Evolutionary conservation across 2,329 filamentous ascomycete species (phyloP).

Genomic region (Nakataea oryzae): DNA sequence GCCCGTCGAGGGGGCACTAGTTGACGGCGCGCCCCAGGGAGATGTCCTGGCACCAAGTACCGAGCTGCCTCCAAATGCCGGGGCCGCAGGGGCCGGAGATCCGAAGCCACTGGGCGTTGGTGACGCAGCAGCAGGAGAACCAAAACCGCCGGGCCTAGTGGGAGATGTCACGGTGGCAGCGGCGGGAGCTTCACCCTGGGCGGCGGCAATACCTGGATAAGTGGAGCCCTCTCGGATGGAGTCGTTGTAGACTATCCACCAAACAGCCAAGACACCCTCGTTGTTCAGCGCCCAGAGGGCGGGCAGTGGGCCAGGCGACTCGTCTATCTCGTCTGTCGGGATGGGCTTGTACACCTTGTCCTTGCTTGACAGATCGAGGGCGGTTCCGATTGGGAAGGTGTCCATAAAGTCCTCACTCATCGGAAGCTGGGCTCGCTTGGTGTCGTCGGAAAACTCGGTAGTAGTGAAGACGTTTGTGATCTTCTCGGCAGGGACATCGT

Average conservation of each 20-base stretch:
- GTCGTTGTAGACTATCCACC: slow-evolving; percentile 89
- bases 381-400: slow-evolving; percentile 68
- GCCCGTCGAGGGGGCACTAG: slow-evolving; percentile 20
- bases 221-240: slow-evolving; percentile 65
- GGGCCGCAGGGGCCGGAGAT: slow-evolving; percentile 20
- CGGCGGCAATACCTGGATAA: slow-evolving; percentile 58
- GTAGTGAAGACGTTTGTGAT: slow-evolving; percentile 63
- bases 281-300: slow-evolving; percentile 79
- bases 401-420: slow-evolving; percentile 58
- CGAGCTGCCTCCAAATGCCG: slow-evolving; percentile 37
- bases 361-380: slow-evolving; percentile 73
- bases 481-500: slow-evolving; percentile 44
- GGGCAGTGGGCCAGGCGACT: slow-evolving; percentile 72
- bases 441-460: slow-evolving; percentile 63
- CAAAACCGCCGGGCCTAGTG: slow-evolving; percentile 14
- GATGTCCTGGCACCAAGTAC: slow-evolving; percentile 40
- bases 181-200: slow-evolving; percentile 24
- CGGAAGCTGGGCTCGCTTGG: slow-evolving; percentile 64
- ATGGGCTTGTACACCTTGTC: slow-evolving; percentile 70
- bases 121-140: slow-evolving; percentile 10
- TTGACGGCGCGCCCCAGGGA: slow-evolving; percentile 31
- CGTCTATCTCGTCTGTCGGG: slow-evolving; percentile 63
- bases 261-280: slow-evolving; percentile 72
- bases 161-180: slow-evolving; percentile 20
- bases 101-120: slow-evolving; percentile 28